Conservation (phyloP, 768 basidiomycete genomes). For the Ramaria sp. region DNA sequence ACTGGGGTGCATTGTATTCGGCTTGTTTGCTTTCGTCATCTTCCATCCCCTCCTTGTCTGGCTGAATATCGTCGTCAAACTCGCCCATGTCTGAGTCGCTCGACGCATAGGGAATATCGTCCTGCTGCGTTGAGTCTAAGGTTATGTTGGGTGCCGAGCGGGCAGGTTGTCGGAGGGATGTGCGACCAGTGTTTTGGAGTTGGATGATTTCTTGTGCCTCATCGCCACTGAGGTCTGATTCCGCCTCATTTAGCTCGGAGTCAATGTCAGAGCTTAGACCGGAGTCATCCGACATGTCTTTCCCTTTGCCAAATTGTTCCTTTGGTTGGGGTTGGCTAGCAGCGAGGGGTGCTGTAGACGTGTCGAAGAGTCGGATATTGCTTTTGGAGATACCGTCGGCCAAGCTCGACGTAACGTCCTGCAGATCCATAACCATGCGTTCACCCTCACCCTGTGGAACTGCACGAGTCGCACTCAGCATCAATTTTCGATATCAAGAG, state of each 20-base stretch:
- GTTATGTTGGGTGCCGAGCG: constrained; percentile 31
- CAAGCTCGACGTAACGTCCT: constrained; percentile 74
- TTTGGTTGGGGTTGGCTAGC: constrained; percentile 24
- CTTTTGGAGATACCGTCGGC: constrained; percentile 74
- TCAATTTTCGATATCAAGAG: not conserved
- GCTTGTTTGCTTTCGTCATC: constrained; percentile 33
- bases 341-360: constrained; percentile 36
- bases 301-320: constrained; percentile 24
- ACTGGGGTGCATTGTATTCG: constrained; percentile 46
- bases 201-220: constrained; percentile 12
- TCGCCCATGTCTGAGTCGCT: constrained; percentile 65
- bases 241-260: constrained; percentile 18
- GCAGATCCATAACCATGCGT: constrained; percentile 94
- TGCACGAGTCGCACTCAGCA: constrained; percentile 19
- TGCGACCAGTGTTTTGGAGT: constrained; percentile 30
- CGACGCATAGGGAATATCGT: constrained; percentile 57
- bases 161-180: constrained; percentile 29
- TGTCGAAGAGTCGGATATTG: constrained; percentile 73
- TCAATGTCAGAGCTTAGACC: constrained; percentile 16
- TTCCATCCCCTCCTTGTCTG: constrained; percentile 41
- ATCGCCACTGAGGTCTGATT: constrained; percentile 20
- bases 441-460: constrained; percentile 88
- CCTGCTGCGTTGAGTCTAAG: constrained; percentile 24
- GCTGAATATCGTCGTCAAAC: constrained; percentile 25
- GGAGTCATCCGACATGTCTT: constrained; percentile 18